Conservation (phyloP, 208 protist species). For the Leishmania braziliensis region DNA sequence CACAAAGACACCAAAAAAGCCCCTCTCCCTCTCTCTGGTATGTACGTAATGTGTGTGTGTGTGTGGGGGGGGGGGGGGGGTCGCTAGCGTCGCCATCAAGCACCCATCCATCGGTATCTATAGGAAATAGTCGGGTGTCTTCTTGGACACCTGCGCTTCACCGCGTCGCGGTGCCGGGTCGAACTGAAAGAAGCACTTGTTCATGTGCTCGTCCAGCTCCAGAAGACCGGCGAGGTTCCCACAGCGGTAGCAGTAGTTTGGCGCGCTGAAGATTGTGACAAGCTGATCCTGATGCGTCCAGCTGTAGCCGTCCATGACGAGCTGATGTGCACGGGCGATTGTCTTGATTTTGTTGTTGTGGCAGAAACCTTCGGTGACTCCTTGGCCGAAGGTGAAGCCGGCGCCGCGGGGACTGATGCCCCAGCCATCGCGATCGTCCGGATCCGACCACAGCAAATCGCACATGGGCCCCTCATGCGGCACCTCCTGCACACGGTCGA, state of each 20-base stretch:
- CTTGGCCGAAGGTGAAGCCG: conserved; percentile 98
- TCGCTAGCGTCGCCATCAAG: not conserved
- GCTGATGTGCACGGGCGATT: conserved; percentile 96
- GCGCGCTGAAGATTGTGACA: conserved; percentile 99
- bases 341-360: conserved; percentile 98
- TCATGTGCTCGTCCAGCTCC: conserved; percentile 99
- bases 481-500: conserved; percentile 98
- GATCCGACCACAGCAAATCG: conserved; percentile 99
- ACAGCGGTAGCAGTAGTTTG: conserved; percentile 99
- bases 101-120: not conserved
- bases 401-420: conserved; percentile 97
- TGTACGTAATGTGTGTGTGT: too few species aligned
- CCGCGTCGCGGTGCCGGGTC: conserved; percentile 98
- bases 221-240: conserved; percentile 97
- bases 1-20: too few species aligned
- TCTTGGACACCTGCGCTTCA: conserved; percentile 97
- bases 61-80: not conserved
- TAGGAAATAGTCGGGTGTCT: conserved; percentile 98
- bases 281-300: conserved; percentile 98
- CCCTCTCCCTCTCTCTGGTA: too few species aligned
- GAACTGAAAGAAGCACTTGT: conserved; percentile 99
- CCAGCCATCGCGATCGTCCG: conserved; percentile 96
- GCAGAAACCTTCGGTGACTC: conserved; percentile 98
- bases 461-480: conserved; percentile 99
- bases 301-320: conserved; percentile 99